Base-by-base conservation (phyloP, 345 rosid genomes). In the Salix caprea region DNA sequence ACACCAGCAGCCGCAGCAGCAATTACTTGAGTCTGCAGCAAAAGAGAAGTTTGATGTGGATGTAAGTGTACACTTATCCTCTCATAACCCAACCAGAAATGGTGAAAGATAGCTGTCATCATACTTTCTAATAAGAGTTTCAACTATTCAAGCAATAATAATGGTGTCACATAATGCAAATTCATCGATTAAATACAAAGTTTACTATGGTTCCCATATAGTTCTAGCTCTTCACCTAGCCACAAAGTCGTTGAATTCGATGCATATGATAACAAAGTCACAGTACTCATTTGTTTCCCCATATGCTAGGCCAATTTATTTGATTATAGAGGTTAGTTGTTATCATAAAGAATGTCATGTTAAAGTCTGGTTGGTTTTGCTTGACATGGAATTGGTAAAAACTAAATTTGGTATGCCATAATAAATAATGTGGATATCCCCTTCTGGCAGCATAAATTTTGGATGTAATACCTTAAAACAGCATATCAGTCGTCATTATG, bases 1-100 rank as follows among this genome's bases (percentile, higher is more conserved):
- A 94, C 98, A 79, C 98, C 98, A 87, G 97, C 99, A 83, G 99
- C 97, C 28, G 98, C 97, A 28, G 98, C 97, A 62, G 99, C 99
- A 88, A 96, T 96, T 84, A 96, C 95, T 86, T 96, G 97, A 84
- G 98, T 96, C 99, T 96, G 94, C 87, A 64, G 71, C 73, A 84
- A 84, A 78, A 74, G 78, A 84, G 77, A 77, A 64, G 68, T 71
- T 74, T 58, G 42, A 78, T 72, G 73, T 77, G 77, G 70, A 80
- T 54, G 79, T 67, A 11, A 79, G 69, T 48, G 85, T 48, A 84
- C 78, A 82, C 66, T 34, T 60, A 6, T 77, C 56, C 64, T 23
- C 62, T 58, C 28, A 58, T 10, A 10, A 58, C 16, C 42, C 66
- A 62, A n/a, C 66, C 14, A 11, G 52, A 46, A 46, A 46, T 12